These are phyloP conservation scores for Gnetum montanum DNA, from an alignment of 75 land plant genomes.

Conservation along the genomic window DNA sequence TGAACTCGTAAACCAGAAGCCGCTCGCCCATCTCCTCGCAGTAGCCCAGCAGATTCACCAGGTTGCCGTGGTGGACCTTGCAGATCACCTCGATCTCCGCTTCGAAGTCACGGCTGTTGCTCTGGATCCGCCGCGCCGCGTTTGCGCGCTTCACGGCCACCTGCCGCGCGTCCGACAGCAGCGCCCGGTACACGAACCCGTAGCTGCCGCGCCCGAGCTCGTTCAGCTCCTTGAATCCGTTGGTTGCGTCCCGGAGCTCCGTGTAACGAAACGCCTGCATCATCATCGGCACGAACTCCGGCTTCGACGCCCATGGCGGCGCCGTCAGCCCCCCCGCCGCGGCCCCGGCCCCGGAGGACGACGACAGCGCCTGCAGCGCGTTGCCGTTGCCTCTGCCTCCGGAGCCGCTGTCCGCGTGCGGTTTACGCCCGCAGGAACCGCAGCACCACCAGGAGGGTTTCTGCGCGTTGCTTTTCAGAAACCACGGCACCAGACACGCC, in stretches of 20 bases:
- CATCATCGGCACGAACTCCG: neutral
- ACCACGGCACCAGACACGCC: slow-evolving; percentile 25
- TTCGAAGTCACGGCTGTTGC: slow-evolving; percentile 55
- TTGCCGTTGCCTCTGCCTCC: slow-evolving; percentile 13
- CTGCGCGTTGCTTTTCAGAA: no score
- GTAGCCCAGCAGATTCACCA: slow-evolving; percentile 68
- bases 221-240: slow-evolving; percentile 66
- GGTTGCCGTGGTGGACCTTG: slow-evolving; percentile 42
- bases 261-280: slow-evolving; percentile 52
- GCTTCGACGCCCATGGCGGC: slow-evolving; percentile 13
- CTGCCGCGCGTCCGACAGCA: slow-evolving; percentile 48
- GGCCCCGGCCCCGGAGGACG: slow-evolving; percentile 6
- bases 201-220: slow-evolving; percentile 73
- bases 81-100: slow-evolving; percentile 60
- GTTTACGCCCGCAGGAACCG: neutral
- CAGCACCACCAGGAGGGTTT: no score
- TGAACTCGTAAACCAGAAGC: slow-evolving; percentile 54
- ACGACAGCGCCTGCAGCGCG: slow-evolving; percentile 3
- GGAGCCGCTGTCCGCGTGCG: slow-evolving; percentile 12
- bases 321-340: no score
- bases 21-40: slow-evolving; percentile 64
- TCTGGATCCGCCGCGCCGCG: slow-evolving; percentile 59
- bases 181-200: slow-evolving; percentile 66
- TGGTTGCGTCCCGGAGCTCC: slow-evolving; percentile 69
- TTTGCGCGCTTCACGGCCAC: slow-evolving; percentile 76